Evolutionary conservation across 2,329 filamentous ascomycete species (phyloP), one percentile per base, ranked within the genome.

Genomic region (Nemania serpens): DNA sequence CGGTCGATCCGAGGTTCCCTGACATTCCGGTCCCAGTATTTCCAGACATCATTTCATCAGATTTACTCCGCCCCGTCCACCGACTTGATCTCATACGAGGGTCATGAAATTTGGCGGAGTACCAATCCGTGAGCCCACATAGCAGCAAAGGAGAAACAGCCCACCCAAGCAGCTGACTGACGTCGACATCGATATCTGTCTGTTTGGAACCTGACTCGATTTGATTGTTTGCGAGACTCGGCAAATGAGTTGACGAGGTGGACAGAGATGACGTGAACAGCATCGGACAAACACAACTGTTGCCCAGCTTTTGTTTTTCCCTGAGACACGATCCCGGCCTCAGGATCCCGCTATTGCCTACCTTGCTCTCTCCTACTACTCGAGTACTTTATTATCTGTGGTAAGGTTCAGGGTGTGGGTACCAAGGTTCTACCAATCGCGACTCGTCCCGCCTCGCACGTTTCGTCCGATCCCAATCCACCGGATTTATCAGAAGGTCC

Each of bases 261-360:
- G 56, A 55, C 62, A 55, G 62, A 65, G 57, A 65, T 65, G 63
- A 65, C 63, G 63, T 65, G 63, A 65, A 62, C 17, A 58, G 59
- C 59, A 58, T 58, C 36, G 54, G 59, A 61, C 50, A 34, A 25
- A 42, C 42, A 17, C 6, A 25, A 49, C 29, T 37, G 50, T 42
- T 53, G 43, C 49, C 43, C 37, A 49, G 48, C 25, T 48, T 33
- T 22, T 20, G 5, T 22, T 7, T 15, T 15, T 20, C 43, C 33
- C 52, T 53, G 42, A 49, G 55, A 49, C 25, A 29, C 25, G 25
- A 7, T 29, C 25, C 25, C 25, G 25, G 25, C 25, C 25, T 29
- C 7, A 3, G 25, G n/a, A 29, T 36, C 51, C 22, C 48, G 49
- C 34, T 39, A 20, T 33, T 45, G 15, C 49, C 36, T 51, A 7